Conservation (phyloP, 495 filamentous ascomycete species). For the Lophium mytilinum region DNA sequence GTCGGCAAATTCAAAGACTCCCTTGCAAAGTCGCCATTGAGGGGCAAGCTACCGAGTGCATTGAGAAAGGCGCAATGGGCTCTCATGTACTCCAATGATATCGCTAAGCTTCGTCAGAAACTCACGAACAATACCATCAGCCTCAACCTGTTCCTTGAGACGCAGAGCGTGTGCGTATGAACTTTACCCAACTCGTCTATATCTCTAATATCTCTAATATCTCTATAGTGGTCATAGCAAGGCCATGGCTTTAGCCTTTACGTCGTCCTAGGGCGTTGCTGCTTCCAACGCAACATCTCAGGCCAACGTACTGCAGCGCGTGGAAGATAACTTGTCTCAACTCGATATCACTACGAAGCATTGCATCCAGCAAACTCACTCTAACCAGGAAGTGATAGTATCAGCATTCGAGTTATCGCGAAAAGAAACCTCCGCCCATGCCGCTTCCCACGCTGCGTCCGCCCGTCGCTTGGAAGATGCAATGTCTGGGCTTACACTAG, state of each 20-base stretch:
- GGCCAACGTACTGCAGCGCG: neutral
- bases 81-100: neutral
- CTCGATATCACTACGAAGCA: neutral
- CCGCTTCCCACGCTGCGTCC: neutral
- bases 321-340: neutral
- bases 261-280: neutral
- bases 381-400: neutral
- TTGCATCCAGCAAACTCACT: too few relatives aligned
- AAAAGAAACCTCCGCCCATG: neutral
- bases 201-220: neutral
- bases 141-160: neutral
- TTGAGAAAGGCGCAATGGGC: neutral
- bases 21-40: neutral
- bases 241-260: neutral
- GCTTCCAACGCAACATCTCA: neutral
- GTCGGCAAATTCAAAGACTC: neutral
- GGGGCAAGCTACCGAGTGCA: neutral
- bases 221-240: neutral
- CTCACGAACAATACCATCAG: neutral
- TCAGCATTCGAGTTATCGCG: neutral
- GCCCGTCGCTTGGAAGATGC: neutral
- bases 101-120: neutral
- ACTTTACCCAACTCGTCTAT: neutral
- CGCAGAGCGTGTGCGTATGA: neutral
- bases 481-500: neutral